Evolutionary conservation across 306 rosid species (phyloP).

Genomic region (Quercus suber): DNA sequence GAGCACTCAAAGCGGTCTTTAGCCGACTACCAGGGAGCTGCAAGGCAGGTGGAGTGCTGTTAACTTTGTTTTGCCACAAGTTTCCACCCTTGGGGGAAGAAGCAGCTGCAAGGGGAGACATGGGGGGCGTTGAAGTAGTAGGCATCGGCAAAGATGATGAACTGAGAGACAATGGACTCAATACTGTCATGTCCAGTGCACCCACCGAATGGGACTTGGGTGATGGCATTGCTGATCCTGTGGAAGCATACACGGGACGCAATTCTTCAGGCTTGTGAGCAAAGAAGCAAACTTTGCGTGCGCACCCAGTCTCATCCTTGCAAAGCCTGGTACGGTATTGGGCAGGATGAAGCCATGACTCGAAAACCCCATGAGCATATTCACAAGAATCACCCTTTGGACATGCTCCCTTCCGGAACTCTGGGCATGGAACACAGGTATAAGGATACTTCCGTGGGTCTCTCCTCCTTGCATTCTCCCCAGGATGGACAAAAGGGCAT

Average conservation of each 20-base stretch:
- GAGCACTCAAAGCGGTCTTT: slow-evolving; percentile 73
- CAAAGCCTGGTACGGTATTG: slow-evolving; percentile 96
- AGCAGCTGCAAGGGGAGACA: slow-evolving; percentile 86
- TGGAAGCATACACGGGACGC: slow-evolving; percentile 90
- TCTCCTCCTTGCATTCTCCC: slow-evolving; percentile 98
- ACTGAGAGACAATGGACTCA: slow-evolving; percentile 84
- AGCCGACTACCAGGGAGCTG: slow-evolving; percentile 91
- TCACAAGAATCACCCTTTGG: slow-evolving; percentile 88
- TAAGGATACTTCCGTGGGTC: slow-evolving; percentile 97
- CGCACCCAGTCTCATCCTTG: slow-evolving; percentile 93
- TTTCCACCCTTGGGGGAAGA: slow-evolving; percentile 80
- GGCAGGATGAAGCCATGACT: slow-evolving; percentile 99
- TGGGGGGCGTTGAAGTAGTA: slow-evolving; percentile 78
- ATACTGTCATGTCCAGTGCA: slow-evolving; percentile 52
- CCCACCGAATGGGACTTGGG: slow-evolving; percentile 65
- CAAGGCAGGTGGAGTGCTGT: slow-evolving; percentile 79
- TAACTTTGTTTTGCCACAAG: slow-evolving; percentile 89
- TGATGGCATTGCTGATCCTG: slow-evolving; percentile 98
- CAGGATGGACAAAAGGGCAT: slow-evolving; percentile 98
- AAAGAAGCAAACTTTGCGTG: slow-evolving; percentile 92
- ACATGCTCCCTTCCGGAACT: slow-evolving; percentile 92
- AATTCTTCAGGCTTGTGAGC: slow-evolving; percentile 89
- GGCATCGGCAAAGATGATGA: slow-evolving; percentile 71
- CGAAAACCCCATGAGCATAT: slow-evolving; percentile 97
- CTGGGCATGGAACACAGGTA: slow-evolving; percentile 98